These are phyloP conservation scores for Sporisorium sorghi DNA, from an alignment of 1,284 basidiomycete species.

Conservation along the genomic window DNA sequence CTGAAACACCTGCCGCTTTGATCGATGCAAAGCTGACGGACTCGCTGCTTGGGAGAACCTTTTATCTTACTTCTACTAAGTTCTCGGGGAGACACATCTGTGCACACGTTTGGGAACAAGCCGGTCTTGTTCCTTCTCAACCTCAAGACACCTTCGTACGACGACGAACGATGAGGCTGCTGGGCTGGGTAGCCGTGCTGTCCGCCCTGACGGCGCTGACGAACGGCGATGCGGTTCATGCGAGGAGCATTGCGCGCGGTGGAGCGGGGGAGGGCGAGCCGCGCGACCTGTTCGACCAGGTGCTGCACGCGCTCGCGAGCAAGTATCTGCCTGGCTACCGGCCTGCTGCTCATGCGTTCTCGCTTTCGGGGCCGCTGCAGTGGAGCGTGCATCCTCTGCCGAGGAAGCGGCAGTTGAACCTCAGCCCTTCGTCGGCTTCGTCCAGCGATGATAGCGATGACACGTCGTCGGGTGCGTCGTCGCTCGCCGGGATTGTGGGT, in stretches of 20 bases:
- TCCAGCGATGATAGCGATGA: background rate
- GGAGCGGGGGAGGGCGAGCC: background rate
- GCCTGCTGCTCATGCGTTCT: background rate
- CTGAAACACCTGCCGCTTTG: background rate
- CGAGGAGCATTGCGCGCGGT: background rate
- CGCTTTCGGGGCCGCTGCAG: background rate
- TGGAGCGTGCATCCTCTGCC: conserved; percentile 39
- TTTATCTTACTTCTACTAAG: too few species aligned
- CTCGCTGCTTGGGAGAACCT: background rate
- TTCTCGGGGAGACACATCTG: too few species aligned
- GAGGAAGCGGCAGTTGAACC: conserved; percentile 23
- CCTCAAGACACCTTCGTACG: background rate
- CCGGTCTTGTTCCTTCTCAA: too few species aligned
- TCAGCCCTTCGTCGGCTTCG: background rate
- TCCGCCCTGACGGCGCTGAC: background rate
- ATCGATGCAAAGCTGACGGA: conserved; percentile 4
- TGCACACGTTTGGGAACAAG: background rate
- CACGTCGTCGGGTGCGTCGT: background rate
- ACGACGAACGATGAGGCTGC: background rate
- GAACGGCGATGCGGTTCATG: background rate
- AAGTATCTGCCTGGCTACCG: conserved; percentile 22
- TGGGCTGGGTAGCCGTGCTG: background rate
- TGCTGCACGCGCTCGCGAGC: conserved; percentile 15
- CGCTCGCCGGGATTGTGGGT: background rate
- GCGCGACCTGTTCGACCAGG: conserved; percentile 39